Evolutionary conservation across 306 rosid genomes (phyloP).

Genomic region (Prunus mira): DNA sequence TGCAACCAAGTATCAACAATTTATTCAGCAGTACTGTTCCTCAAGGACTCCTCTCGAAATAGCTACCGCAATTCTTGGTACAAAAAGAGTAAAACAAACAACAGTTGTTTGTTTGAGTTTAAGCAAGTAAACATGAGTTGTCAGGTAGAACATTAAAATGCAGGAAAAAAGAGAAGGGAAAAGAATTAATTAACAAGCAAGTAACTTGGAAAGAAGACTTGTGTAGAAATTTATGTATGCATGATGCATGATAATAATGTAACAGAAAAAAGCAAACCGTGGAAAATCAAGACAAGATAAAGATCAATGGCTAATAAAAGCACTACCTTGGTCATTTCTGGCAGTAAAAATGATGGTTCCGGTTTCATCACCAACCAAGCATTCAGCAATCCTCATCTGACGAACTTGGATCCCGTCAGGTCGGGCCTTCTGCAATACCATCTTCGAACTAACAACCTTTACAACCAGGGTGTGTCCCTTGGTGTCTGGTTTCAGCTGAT

Average conservation of each 20-base stretch:
- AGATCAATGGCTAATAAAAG: background rate
- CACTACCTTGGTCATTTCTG: constrained; percentile 22
- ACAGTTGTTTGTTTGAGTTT: no score
- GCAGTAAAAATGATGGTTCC: constrained; percentile 16
- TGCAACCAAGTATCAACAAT: background rate
- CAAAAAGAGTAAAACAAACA: background rate
- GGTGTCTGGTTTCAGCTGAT: constrained; percentile 22
- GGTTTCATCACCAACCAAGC: constrained; percentile 19
- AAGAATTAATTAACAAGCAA: no score
- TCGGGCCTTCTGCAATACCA: constrained; percentile 20
- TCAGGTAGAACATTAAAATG: no score
- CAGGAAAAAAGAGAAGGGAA: no score
- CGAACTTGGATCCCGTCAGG: constrained; percentile 19
- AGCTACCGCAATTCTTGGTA: background rate
- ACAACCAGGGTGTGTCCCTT: constrained; percentile 16
- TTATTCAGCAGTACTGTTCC: no score
- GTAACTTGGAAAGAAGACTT: no score
- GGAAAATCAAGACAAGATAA: background rate
- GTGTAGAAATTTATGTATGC: no score
- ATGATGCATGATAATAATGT: no score
- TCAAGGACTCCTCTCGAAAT: no score
- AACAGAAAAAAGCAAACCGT: no score
- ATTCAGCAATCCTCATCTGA: constrained; percentile 18
- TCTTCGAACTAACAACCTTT: constrained; percentile 12
- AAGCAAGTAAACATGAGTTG: no score